Evolutionary conservation across 1,284 basidiomycete species (phyloP), one percentile per base, ranked within the genome.

Genomic region (Athelia sp.): DNA sequence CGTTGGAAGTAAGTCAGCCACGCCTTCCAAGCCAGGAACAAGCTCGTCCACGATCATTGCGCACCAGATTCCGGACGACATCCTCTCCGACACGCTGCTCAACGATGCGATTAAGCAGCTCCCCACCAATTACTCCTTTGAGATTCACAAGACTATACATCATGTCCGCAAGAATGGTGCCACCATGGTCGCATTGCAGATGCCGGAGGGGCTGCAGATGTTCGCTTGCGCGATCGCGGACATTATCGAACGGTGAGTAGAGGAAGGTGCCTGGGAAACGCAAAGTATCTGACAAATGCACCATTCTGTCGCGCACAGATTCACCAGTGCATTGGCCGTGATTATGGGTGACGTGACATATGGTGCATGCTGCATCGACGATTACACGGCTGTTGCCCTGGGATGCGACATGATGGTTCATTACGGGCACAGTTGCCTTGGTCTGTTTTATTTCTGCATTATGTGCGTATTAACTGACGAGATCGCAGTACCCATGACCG

Each of bases 261-360:
- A 48, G 60, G 54, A 57, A 50, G 43, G 24, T 49, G 17, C 35
- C 17, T 13, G 26, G 13, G 50, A 44, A 14, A 24, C 45, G 45
- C 45, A n/a, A n/a, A n/a, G 49, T 42, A 22, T 21, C 17, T 21
- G 23, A 36, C 47, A 19, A 43, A 18, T 53, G 48, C 43, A 57
- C 63, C 50, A 43, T 35, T 45, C 38, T 47, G 32, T 18, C 24
- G 13, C 17, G 17, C 18, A 43, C 55, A 92, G 89, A 53, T 93
- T 91, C 58, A 91, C 88, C 0, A 71, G 76, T 49, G 87, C 88
- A 1, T 66, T 87, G 53, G 87, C 88, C n/a, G 87, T 96, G 8
- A 93, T 97, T 52, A 88, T 97, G 84, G 93, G 93, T 13, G 97
- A 99, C 71, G 97, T 99, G 19, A 99, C 97, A 0, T 99, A 99